A percentile compares a stretch with the other conserved stretches of the same genome.
Evolutionary conservation across 164 flowering plant species (phyloP).

Genomic region (Sedum album): DNA sequence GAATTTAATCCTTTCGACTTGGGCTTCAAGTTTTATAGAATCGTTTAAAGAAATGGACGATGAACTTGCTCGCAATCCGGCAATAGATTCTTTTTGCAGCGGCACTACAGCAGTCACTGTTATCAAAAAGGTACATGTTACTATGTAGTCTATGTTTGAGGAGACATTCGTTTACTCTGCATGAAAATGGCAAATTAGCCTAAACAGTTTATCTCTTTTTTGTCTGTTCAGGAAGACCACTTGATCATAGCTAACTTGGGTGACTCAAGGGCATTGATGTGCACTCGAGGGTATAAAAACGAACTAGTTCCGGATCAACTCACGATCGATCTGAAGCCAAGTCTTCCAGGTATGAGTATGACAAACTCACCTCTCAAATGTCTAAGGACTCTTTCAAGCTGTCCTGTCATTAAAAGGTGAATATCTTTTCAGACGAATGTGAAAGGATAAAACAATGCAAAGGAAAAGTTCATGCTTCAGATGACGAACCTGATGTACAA

Average conservation of each 20-base stretch:
- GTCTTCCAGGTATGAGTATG: slow-evolving; percentile 35
- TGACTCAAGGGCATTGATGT: slow-evolving; percentile 77
- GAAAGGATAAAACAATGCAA: slow-evolving; percentile 50
- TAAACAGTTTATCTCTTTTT: background rate
- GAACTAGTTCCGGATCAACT: slow-evolving; percentile 58
- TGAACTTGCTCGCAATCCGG: slow-evolving; percentile 31
- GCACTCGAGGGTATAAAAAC: slow-evolving; percentile 39
- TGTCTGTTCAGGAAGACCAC: slow-evolving; percentile 45
- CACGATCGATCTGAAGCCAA: slow-evolving; percentile 75
- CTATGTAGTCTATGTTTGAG: too few species aligned
- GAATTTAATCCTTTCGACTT: slow-evolving; percentile 20
- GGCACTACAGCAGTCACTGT: slow-evolving; percentile 66
- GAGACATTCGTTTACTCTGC: background rate
- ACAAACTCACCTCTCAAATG: slow-evolving; percentile 5
- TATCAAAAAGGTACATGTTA: slow-evolving; percentile 42
- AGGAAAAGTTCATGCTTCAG: slow-evolving; percentile 64
- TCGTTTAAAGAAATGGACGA: slow-evolving; percentile 56
- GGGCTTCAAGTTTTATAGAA: slow-evolving; percentile 36
- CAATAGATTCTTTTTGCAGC: slow-evolving; percentile 48
- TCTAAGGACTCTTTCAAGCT: background rate
- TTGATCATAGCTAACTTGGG: slow-evolving; percentile 76
- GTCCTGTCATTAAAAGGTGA: background rate
- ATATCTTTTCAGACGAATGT: slow-evolving; percentile 38
- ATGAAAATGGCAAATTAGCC: background rate
- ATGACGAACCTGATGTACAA: slow-evolving; percentile 51